Evolutionary conservation across 306 rosid genomes (phyloP).

Genomic region (Parietaria judaica): DNA sequence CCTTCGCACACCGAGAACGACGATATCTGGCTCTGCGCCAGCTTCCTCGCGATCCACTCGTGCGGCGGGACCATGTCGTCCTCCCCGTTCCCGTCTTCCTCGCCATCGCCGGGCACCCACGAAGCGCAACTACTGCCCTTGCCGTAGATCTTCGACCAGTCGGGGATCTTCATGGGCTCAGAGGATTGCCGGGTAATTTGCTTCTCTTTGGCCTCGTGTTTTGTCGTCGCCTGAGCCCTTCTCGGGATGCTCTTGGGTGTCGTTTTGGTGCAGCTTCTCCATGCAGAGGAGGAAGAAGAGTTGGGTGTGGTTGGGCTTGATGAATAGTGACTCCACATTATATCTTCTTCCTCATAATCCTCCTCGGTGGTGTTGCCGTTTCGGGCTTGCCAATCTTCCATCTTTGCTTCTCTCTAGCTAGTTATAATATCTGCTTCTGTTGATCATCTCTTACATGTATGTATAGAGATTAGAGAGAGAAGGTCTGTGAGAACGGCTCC

Average conservation of each 20-base stretch:
- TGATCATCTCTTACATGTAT: not conserved
- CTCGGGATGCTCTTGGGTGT: conserved; percentile 49
- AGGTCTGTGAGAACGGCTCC: conserved; percentile 30
- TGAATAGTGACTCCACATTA: conserved; percentile 15
- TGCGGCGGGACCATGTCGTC: conserved; percentile 80
- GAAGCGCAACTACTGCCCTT: conserved; percentile 25
- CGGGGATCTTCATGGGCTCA: conserved; percentile 69
- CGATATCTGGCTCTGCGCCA: conserved; percentile 79
- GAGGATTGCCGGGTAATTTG: conserved; percentile 45
- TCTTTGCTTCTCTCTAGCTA: conserved; percentile 12
- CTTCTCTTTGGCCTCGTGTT: conserved; percentile 16
- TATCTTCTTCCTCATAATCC: conserved; percentile 57
- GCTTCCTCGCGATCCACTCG: conserved; percentile 89
- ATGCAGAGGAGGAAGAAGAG: conserved; percentile 44
- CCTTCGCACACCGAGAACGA: conserved; percentile 95
- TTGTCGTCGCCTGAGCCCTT: conserved; percentile 21
- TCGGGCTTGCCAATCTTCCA: conserved; percentile 46
- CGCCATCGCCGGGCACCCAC: conserved; percentile 9
- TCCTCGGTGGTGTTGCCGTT: conserved; percentile 35
- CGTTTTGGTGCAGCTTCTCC: conserved; percentile 21
- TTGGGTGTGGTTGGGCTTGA: conserved; percentile 2
- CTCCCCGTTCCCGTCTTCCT: conserved; percentile 16
- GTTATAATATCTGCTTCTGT: not conserved
- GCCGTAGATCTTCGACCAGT: conserved; percentile 84
- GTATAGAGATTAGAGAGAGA: not conserved